Base-by-base conservation (phyloP, 2,329 filamentous ascomycete species). In the Fonsecaea erecta region DNA sequence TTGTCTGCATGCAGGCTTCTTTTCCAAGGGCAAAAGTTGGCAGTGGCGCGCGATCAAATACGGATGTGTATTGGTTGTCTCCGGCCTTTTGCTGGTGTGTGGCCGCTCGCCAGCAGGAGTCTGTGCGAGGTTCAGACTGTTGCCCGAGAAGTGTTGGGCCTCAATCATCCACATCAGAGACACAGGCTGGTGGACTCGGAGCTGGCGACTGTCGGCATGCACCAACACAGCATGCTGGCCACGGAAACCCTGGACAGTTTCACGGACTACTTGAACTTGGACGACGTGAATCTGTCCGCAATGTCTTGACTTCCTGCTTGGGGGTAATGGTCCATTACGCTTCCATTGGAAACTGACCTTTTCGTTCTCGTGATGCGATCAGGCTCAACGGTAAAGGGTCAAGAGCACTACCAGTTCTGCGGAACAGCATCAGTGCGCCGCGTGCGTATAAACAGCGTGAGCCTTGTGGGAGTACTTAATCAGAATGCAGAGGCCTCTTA, bases 31-130 rank as follows among this genome's bases (percentile, higher is more conserved):
- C 70, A 71, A 28, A 72, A 77, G 16, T 66, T 80, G 4, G 68
- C 72, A 0, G 71, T 77, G 1, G 77, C 77, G n/a, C 71, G 79
- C 63, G 74, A 78, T 26, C 79, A 81, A 67, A 78, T 81, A 24
- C 75, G 78, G 4, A 73, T 80, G 71, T 77, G 69, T 3, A 76
- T 81, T n/a, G 79, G 79, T 0, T 81, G 75, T 62, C 72, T 81
- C 8, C 76, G 75, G 65, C 67, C 71, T 3, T 40, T 81, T 52
- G 78, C 73, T 1, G 71, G 74, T 6, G n/a, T 77, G 1, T 81
- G 79, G 79, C 74, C 78, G 0, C 70, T 75, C 34, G 75, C 74
- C 4, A 73, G 73, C 0, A 75, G 71, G 56, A 79, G 77, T 64
- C 73, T 81, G 0, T 62, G 71, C 14, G 79, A 81, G 67, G 74